phyloP scores from a whole-genome alignment of 192 early-diverging fungal genomes.

The Entophlyctis luteolus region DNA sequence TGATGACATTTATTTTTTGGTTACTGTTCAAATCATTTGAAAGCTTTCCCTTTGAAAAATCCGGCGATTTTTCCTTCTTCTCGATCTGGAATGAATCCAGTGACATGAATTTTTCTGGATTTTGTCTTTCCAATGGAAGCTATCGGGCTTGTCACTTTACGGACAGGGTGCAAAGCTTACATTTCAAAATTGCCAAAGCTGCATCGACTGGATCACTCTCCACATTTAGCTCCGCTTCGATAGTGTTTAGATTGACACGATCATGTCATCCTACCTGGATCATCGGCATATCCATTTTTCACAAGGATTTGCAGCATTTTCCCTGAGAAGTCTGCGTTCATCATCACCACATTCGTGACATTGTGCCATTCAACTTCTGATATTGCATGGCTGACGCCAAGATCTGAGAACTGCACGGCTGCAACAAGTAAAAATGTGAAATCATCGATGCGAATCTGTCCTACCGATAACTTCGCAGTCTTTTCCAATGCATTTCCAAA shows the following conservation, averaged over 20 bases:
- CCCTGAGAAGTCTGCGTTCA: conserved; percentile 42
- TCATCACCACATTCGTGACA: conserved; percentile 41
- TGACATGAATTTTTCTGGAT: conserved; percentile 33
- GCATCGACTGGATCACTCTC: conserved; percentile 52
- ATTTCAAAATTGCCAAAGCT: conserved; percentile 45
- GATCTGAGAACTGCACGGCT: conserved; percentile 51
- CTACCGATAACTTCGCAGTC: conserved; percentile 42
- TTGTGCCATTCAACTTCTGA: conserved; percentile 34
- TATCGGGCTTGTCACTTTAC: background rate
- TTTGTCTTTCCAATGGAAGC: conserved; percentile 35
- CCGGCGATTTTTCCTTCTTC: conserved; percentile 45
- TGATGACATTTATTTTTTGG: too few species aligned
- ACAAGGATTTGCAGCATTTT: conserved; percentile 47
- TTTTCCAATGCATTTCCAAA: conserved; percentile 36
- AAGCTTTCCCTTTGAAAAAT: conserved; percentile 32
- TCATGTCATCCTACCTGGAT: conserved; percentile 23
- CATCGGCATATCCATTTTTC: conserved; percentile 33
- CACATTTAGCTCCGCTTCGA: conserved; percentile 26
- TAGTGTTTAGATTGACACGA: background rate
- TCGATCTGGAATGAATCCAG: conserved; percentile 37
- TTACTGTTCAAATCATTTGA: background rate
- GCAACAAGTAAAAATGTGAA: background rate
- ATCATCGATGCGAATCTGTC: background rate
- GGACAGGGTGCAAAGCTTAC: conserved; percentile 29
- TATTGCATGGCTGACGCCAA: conserved; percentile 48